These are phyloP conservation scores for Epichloe gansuensis DNA, from an alignment of 2,329 filamentous ascomycete species.

Conservation along the genomic window DNA sequence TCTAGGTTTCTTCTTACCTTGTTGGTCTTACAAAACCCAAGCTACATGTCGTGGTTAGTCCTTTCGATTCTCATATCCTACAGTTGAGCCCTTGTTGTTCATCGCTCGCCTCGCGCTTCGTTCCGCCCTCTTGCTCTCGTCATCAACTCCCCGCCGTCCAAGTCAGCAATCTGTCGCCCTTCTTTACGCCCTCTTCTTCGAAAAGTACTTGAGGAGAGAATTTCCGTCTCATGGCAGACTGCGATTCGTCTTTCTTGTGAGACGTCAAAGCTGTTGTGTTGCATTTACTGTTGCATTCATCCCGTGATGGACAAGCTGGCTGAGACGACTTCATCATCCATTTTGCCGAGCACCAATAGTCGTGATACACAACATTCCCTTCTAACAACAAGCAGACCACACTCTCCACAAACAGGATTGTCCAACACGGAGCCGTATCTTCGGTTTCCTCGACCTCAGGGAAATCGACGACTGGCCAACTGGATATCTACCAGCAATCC, in stretches of 20 bases:
- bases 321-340: slow-evolving; percentile 13
- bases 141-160: neutral
- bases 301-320: slow-evolving; percentile 42
- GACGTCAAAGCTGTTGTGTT: slow-evolving; percentile 10
- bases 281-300: slow-evolving; percentile 13
- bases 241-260: slow-evolving; percentile 12
- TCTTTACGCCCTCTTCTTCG: neutral
- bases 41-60: slow-evolving; percentile 5
- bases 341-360: slow-evolving; percentile 15
- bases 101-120: neutral
- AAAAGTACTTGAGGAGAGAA: neutral
- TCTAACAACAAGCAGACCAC: slow-evolving; percentile 10
- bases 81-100: neutral
- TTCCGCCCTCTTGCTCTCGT: slow-evolving; percentile 1
- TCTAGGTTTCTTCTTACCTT: neutral
- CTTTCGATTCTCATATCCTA: slow-evolving; percentile 4
- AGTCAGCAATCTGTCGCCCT: neutral
- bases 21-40: neutral
- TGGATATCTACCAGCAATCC: slow-evolving; percentile 47
- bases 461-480: slow-evolving; percentile 43
- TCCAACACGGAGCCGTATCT: slow-evolving; percentile 37
- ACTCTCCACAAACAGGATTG: slow-evolving; percentile 11
- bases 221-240: slow-evolving; percentile 9
- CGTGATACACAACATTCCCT: slow-evolving; percentile 18
- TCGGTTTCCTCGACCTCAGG: slow-evolving; percentile 44